Base-by-base conservation (phyloP, 257 asterid species). In the Cinchona pubescens region DNA sequence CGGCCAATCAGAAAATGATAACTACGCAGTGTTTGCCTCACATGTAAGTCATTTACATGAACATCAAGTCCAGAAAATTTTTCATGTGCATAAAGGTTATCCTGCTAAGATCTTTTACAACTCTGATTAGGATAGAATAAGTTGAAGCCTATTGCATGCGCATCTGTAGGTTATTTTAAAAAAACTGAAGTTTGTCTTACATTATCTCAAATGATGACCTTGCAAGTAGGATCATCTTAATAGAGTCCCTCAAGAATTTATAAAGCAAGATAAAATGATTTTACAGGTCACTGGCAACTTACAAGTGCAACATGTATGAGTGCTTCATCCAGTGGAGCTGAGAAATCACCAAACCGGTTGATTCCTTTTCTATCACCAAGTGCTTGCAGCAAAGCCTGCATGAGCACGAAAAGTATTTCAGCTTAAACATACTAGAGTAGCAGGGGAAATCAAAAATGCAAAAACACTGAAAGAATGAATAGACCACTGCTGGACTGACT, bases 241-340 rank as follows among this genome's bases (percentile, higher is more conserved):
- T 18, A 6, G 16, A 40, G 6, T 40, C 30, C 16, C 48, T 42
- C 21, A 40, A 53, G 32, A n/a, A 7, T 21, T 23, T 29, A 9
- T 42, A 37, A 35, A 23, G 75, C 65, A 25, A 9, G 29, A 25
- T 38, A 37, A 29, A n/a, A 48, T 4, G 34, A 19, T 49, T 60
- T 9, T n/a, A 23, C 43, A 62, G 7, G 30, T 46, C 38, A 63
- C 30, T 35, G 73, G 74, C 34, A 61, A 45, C 88, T 61, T 92
- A 94, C 99, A 92, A 95, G 85, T 69, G 96, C 82, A 78, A 95
- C 98, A 74, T 92, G 99, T 37, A 95, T 87, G 53, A 91, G 91
- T 68, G 99, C 97, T 87, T 95, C 99, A 75, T 89, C 99, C 40
- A 95, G 97, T 56, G 98, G 98, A 75, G 97, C 97, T n/a, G 99